Base-by-base conservation (phyloP, 2,329 filamentous ascomycete species). In the Colletotrichum orbiculare region DNA sequence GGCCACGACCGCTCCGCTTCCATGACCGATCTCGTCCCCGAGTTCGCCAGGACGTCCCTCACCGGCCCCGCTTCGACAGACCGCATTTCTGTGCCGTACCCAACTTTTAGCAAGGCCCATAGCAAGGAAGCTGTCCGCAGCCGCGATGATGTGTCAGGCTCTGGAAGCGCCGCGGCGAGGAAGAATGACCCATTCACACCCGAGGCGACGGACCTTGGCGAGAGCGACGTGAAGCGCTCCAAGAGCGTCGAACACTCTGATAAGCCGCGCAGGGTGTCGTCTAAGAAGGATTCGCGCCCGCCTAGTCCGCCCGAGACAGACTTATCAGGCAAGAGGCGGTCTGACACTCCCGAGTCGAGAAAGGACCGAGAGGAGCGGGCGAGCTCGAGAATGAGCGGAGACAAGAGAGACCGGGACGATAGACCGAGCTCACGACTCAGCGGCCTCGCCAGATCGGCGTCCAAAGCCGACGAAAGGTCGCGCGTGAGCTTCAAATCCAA, bases 31-130 rank as follows among this genome's bases (percentile, higher is more conserved):
- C 73, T 86, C 49, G 81, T 84, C 11, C 82, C 82, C 25, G 82
- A 83, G 71, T 74, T 85, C 54, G 74, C 77, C 55, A 75, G 73
- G 49, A 73, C 75, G 8, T 74, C 73, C 25, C 67, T 79, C 25
- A 56, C 62, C 37, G 59, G 59, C n/a, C 60, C 60, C 12, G 75
- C 77, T 48, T 79, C 75, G 65, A 74, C 71, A 54, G 81, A 84
- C 57, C 82, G 83, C 35, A 75, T 82, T 39, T 85, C 84, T 67
- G 74, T 91, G 46, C 90, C 92, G 7, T 97, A 97, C 74, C 93
- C 94, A 2, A 85, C 85, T 10, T 93, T 96, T 77, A 96, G 92
- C 79, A 97, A 96, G 79, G 91, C 91, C 11, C 93, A 97, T 77
- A 96, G 93, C 82, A 96, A 94, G 77, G 95, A 97, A 79, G 87